Base-by-base conservation (phyloP, 2,329 filamentous ascomycete species). In the Trichoderma cornu-damae region DNA sequence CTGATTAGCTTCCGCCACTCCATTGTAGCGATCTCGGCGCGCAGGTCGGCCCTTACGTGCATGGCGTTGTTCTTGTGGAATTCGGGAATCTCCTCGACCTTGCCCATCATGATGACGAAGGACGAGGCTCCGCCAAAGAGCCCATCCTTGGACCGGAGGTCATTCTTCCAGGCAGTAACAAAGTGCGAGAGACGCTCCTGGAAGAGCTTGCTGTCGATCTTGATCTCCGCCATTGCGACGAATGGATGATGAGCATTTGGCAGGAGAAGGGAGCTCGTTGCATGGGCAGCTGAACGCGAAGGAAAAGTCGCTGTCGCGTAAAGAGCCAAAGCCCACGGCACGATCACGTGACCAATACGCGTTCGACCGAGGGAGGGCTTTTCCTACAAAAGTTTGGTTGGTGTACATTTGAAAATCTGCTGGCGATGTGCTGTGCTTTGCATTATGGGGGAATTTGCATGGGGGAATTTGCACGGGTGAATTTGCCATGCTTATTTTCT, bases 51-150 rank as follows among this genome's bases (percentile, higher is more conserved):
- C 68, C 87, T 70, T 80, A 96, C 91, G 78, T 97, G 94, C 74
- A 96, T 87, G 20, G 94, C 91, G 73, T 96, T 96, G 69, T 92
- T 96, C 80, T 99, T 99, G 75, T 93, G 86, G 67, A 96, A 96
- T 67, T 87, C 86, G 62, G 87, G 87, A 40, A 84, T 82, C 68
- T 96, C 92, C 68, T 94, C 90, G 62, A 91, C 91, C 79, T 96
- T 99, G 73, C 94, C 94, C 83, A 96, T 94, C 70, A 95, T 81
- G 60, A 96, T 83, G 66, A 94, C 78, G 67, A 99, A 89, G 60
- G 93, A 96, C 63, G 86, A 85, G 63, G 85, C 92, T 69, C 92
- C 93, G 65, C 84, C 86, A 73, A 97, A 99, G 62, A 93, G 76
- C 68, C 85, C 80, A 77, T 96, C 89, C 71, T 88, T 89, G 61